These are phyloP conservation scores for Zalaria obscura DNA, from an alignment of 2,329 filamentous ascomycete species.

Conservation along the genomic window DNA sequence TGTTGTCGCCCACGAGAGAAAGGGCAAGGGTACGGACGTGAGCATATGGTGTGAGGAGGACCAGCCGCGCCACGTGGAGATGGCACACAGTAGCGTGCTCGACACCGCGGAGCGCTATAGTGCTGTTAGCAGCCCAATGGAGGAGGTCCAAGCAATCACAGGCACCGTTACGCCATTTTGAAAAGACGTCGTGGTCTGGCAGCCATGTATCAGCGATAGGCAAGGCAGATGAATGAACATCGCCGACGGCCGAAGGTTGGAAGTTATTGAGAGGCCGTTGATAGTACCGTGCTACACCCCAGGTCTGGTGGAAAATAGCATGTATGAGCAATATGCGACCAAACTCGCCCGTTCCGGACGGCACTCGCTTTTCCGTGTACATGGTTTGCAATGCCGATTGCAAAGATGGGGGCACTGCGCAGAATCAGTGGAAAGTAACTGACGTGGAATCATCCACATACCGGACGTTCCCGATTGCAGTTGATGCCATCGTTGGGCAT, in stretches of 20 bases:
- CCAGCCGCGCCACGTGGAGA: slow-evolving; percentile 39
- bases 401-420: slow-evolving; percentile 16
- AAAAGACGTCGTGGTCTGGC: slow-evolving; percentile 26
- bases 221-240: slow-evolving; percentile 14
- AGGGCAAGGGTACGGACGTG: too few relatives aligned
- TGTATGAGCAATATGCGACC: slow-evolving; percentile 35
- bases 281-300: slow-evolving; percentile 33
- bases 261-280: slow-evolving; percentile 25
- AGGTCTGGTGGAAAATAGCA: slow-evolving; percentile 34
- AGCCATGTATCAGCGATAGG: too few relatives aligned
- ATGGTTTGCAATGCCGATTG: slow-evolving; percentile 29
- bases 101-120: slow-evolving; percentile 32
- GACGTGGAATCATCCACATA: too few relatives aligned
- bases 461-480: slow-evolving; percentile 3
- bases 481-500: slow-evolving; percentile 10
- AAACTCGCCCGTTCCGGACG: slow-evolving; percentile 33
- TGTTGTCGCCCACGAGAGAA: too few relatives aligned
- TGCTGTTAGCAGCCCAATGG: slow-evolving; percentile 43
- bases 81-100: slow-evolving; percentile 43
- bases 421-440: too few relatives aligned
- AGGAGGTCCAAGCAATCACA: slow-evolving; percentile 40
- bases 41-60: slow-evolving; percentile 34
- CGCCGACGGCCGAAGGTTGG: slow-evolving; percentile 4
- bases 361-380: slow-evolving; percentile 35
- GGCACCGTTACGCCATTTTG: slow-evolving; percentile 33